Conservation (phyloP, 371 early-diverging fungal genomes). For the Rhizopus delemar region DNA sequence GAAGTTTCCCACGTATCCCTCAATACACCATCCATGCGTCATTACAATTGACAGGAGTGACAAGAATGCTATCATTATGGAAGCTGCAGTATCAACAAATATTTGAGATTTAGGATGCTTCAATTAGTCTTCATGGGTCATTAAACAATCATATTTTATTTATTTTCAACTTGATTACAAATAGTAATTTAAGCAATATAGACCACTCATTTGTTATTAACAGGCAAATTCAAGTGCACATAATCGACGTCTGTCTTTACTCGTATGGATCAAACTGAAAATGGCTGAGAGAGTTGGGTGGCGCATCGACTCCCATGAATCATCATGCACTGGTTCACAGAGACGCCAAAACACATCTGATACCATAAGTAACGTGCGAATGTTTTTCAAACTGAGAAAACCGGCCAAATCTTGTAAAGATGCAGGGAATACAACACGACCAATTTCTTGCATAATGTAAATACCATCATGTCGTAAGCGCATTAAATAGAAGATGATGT, state of each 20-base stretch:
- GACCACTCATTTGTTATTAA: conserved; percentile 17
- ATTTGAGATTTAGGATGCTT: conserved; percentile 14
- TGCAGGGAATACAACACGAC: conserved; percentile 17
- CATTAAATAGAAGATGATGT: conserved; percentile 23
- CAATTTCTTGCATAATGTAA: conserved; percentile 29
- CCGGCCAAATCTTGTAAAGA: conserved; percentile 16
- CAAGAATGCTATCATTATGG: conserved; percentile 18
- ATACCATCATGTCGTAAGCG: conserved; percentile 29
- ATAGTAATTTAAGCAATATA: conserved; percentile 17
- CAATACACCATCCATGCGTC: conserved; percentile 17
- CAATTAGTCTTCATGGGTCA: conserved; percentile 16
- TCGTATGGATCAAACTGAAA: conserved; percentile 21
- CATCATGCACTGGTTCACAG: conserved; percentile 25
- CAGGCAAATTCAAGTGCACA: conserved; percentile 16
- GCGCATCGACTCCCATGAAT: conserved; percentile 19
- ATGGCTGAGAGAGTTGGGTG: conserved; percentile 21
- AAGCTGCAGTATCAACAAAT: conserved; percentile 14
- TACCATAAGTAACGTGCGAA: conserved; percentile 27
- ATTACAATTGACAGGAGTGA: conserved; percentile 17
- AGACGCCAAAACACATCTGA: conserved; percentile 28
- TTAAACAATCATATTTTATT: conserved; percentile 17
- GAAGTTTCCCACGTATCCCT: conserved; percentile 15
- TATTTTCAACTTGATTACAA: conserved; percentile 18
- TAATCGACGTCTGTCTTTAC: conserved; percentile 22
- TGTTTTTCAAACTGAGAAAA: conserved; percentile 30